Conservation (phyloP, 1,284 basidiomycete genomes). For the Sanghuangporus sanghuang region DNA sequence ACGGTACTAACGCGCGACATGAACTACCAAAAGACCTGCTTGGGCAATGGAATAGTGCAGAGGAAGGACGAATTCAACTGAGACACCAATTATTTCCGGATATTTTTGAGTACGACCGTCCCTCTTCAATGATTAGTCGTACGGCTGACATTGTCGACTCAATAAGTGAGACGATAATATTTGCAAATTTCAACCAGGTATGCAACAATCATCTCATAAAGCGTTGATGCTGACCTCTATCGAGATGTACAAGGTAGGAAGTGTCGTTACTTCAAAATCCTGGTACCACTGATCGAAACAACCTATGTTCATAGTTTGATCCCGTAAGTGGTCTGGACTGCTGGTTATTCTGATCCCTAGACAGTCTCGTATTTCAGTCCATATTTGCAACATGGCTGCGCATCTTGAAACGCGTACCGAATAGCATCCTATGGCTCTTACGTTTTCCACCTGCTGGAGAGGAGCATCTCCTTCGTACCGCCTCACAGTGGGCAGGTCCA, state of each 20-base stretch:
- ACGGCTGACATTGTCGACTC: neutral
- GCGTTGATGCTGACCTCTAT: slow-evolving; percentile 17
- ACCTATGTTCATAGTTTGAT: slow-evolving; percentile 35
- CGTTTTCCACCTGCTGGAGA: slow-evolving; percentile 56
- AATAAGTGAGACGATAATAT: slow-evolving; percentile 46
- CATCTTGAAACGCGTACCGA: slow-evolving; percentile 45
- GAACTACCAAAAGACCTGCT: slow-evolving; percentile 21
- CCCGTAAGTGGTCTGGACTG: slow-evolving; percentile 31
- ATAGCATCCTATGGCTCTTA: slow-evolving; percentile 56
- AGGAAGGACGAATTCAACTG: slow-evolving; percentile 38
- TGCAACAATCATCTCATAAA: slow-evolving; percentile 10
- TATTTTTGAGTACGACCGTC: slow-evolving; percentile 35
- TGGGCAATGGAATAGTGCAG: slow-evolving; percentile 44
- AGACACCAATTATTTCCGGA: slow-evolving; percentile 43
- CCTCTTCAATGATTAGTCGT: neutral
- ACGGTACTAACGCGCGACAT: slow-evolving; percentile 29
- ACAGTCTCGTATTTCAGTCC: slow-evolving; percentile 22
- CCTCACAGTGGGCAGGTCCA: slow-evolving; percentile 45
- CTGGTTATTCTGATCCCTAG: neutral
- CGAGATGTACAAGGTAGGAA: slow-evolving; percentile 43
- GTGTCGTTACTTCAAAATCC: neutral
- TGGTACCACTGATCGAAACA: neutral
- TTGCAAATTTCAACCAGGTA: slow-evolving; percentile 62
- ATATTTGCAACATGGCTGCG: slow-evolving; percentile 54
- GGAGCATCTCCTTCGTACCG: slow-evolving; percentile 44